Evolutionary conservation across 805 yeast genomes (phyloP), one percentile per base, ranked within the genome.

Genomic region (Naumovozyma castellii): DNA sequence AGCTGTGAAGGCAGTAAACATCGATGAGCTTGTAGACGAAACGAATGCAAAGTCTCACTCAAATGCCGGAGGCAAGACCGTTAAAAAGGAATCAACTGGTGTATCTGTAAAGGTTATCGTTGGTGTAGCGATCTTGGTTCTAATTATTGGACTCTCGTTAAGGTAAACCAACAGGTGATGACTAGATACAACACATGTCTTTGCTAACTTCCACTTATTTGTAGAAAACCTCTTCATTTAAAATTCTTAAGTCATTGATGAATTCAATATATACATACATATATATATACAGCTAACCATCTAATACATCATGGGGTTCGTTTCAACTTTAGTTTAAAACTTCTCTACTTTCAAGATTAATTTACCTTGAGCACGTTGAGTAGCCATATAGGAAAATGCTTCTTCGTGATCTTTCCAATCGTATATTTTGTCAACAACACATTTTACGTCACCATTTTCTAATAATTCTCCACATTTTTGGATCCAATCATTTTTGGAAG

Each of bases 341-440:
- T 55, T 54, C 40, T 68, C 73, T n/a, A 65, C 64, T 32, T 68
- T 53, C 34, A 69, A 41, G n/a, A 85, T 72, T 36, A 85, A 64
- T 57, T 84, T 85, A 29, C 95, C 95, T 41, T 69, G 73, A 5
- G 79, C 76, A 42, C 67, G 69, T 37, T 77, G 75, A 6, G 67
- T 55, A 14, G 59, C 61, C 42, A 83, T 61, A 48, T 66, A 67
- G 3, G 71, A 71, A 38, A 73, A 61, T 1, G 92, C 94, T 13
- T 67, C 62, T 32, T 66, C 48, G 42, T 63, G 71, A 4, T 80
- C 68, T n/a, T 67, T 71, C 69, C 84, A 75, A 17, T 72, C 65
- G 45, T 66, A 73, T 27, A 69, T 70, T 9, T 74, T 65, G 51
- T 83, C 92, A 31, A 84, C 63, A 22, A 68, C 59, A 15, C 74